phyloP scores from a whole-genome alignment of 768 basidiomycete genomes.

The Asterophora lycoperdoides region DNA sequence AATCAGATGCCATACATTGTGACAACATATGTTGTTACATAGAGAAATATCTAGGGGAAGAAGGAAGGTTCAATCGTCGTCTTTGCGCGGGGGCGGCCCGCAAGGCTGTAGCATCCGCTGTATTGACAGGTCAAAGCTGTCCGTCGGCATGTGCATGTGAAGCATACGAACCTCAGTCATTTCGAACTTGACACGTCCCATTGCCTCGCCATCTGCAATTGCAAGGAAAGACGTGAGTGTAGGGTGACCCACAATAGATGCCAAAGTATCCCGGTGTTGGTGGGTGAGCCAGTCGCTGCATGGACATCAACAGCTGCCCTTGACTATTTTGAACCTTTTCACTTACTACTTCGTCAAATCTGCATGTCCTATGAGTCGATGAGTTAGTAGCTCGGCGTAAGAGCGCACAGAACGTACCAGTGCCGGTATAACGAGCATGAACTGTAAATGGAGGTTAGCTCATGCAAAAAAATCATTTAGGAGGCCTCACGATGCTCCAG shows the following conservation, averaged over 20 bases:
- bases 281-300: constrained; percentile 94
- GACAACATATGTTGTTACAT: constrained; percentile 1
- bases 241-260: constrained; percentile 91
- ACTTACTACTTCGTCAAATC: constrained; percentile 94
- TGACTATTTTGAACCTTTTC: constrained; percentile 4
- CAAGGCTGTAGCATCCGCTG: constrained; percentile 95
- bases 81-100: constrained; percentile 86
- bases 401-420: constrained; percentile 50
- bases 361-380: constrained; percentile 68
- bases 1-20: constrained; percentile 7
- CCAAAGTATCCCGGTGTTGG: constrained; percentile 93
- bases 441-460: constrained; percentile 43
- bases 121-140: constrained; percentile 5
- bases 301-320: constrained; percentile 12
- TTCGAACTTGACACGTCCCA: constrained; percentile 86
- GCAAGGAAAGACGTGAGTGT: constrained; percentile 82
- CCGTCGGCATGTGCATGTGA: constrained; percentile 7
- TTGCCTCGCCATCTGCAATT: constrained; percentile 92
- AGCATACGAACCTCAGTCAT: constrained; percentile 77
- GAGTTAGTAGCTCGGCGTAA: neutral
- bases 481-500: constrained; percentile 79
- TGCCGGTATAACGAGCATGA: constrained; percentile 94
- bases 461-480: constrained; percentile 9
- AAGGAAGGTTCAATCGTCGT: constrained; percentile 55
- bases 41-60: neutral